Evolutionary conservation across 106 monocot genomes (phyloP).

Genomic region (Acorus calamus): DNA sequence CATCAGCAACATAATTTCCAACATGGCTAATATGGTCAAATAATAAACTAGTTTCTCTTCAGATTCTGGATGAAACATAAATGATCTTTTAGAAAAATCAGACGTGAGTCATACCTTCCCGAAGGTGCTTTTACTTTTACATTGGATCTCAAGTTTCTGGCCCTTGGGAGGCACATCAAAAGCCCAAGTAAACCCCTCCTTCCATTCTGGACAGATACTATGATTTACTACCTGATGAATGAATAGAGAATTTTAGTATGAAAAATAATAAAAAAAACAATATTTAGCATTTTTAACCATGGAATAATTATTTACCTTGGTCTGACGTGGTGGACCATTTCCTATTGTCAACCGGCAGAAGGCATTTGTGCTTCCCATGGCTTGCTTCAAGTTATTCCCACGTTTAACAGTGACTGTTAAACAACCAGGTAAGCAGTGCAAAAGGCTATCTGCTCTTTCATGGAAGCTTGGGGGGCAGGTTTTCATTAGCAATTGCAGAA

Average conservation of each 20-base stretch:
- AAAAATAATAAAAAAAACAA: too few species aligned
- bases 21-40: too few species aligned
- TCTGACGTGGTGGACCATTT: constrained; percentile 60
- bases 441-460: constrained; percentile 69
- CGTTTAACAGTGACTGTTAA: constrained; percentile 75
- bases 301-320: constrained; percentile 34
- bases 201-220: constrained; percentile 65
- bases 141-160: constrained; percentile 75
- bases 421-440: constrained; percentile 80
- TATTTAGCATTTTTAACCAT: too few species aligned
- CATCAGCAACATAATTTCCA: too few species aligned
- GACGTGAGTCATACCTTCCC: constrained; percentile 54
- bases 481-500: constrained; percentile 71
- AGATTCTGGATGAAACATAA: too few species aligned
- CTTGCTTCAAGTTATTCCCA: constrained; percentile 86
- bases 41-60: too few species aligned
- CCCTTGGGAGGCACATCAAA: constrained; percentile 86
- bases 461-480: constrained; percentile 84
- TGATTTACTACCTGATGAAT: constrained; percentile 46
- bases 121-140: constrained; percentile 84
- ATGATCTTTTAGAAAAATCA: too few species aligned
- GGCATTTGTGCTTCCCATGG: constrained; percentile 79
- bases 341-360: constrained; percentile 82
- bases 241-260: too few species aligned
- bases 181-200: constrained; percentile 76